These are phyloP conservation scores for Paraphaeosphaeria sporulosa DNA, from an alignment of 2,329 filamentous ascomycete species.

Conservation along the genomic window DNA sequence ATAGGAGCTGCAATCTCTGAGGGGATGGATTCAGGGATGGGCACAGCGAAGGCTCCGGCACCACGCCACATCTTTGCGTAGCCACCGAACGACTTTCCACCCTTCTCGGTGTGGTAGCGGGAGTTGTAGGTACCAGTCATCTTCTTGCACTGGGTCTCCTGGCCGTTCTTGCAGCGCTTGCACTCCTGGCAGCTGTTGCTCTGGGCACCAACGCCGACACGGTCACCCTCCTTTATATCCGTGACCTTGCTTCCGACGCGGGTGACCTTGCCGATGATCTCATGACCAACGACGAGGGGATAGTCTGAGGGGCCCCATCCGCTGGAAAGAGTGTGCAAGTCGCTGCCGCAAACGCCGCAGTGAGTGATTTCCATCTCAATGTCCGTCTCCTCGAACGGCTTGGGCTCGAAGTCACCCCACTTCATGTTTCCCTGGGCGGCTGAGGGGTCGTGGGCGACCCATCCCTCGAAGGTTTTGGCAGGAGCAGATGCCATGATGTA, in stretches of 20 bases:
- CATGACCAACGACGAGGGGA: slow-evolving; percentile 55
- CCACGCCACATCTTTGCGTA: slow-evolving; percentile 72
- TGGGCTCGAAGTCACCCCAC: slow-evolving; percentile 56
- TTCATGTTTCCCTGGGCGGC: slow-evolving; percentile 63
- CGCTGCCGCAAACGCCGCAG: slow-evolving; percentile 47
- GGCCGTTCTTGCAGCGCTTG: slow-evolving; percentile 56
- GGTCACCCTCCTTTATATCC: slow-evolving; percentile 67
- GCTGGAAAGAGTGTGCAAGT: slow-evolving; percentile 45
- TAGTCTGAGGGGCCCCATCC: slow-evolving; percentile 59
- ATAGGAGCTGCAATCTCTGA: slow-evolving; percentile 72
- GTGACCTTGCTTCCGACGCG: slow-evolving; percentile 51
- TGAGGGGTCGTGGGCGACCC: slow-evolving; percentile 61
- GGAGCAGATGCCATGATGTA: slow-evolving; percentile 11
- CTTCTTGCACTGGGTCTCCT: slow-evolving; percentile 59
- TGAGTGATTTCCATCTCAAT: slow-evolving; percentile 51
- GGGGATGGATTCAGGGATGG: slow-evolving; percentile 76
- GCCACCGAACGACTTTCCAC: slow-evolving; percentile 69
- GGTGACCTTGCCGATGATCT: slow-evolving; percentile 50
- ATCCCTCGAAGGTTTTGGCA: slow-evolving; percentile 58
- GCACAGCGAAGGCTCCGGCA: slow-evolving; percentile 75
- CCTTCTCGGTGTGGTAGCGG: slow-evolving; percentile 55
- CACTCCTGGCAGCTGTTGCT: slow-evolving; percentile 58
- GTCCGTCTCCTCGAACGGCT: slow-evolving; percentile 72
- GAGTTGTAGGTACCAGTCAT: slow-evolving; percentile 56
- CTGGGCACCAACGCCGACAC: slow-evolving; percentile 61